Evolutionary conservation across 129 eudicot genomes (phyloP).

Genomic region (Saussurea involucrata): DNA sequence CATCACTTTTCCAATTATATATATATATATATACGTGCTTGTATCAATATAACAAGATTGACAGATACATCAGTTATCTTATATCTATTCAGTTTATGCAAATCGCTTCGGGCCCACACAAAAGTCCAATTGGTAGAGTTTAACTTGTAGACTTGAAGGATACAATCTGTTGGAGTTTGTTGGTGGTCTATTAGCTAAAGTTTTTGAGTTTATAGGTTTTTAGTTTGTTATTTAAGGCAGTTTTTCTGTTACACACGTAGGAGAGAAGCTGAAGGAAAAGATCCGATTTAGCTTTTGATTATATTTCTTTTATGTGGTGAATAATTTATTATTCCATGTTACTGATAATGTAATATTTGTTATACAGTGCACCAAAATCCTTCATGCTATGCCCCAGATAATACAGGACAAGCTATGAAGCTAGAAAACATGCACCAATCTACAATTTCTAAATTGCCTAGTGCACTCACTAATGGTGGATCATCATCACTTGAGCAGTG

Average conservation of each 20-base stretch:
- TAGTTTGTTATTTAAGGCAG: neutral
- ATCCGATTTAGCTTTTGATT: neutral
- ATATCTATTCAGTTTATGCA: neutral
- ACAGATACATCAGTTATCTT: neutral
- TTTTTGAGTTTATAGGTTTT: neutral
- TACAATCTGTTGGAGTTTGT: neutral
- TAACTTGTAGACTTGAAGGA: neutral
- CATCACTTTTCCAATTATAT: neutral
- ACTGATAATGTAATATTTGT: neutral
- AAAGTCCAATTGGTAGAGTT: neutral
- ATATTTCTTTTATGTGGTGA: neutral
- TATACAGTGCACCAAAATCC: conserved; percentile 56
- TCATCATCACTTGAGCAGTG: conserved; percentile 48
- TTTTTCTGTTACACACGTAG: neutral
- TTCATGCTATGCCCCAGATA: conserved; percentile 39
- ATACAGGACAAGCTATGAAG: conserved; percentile 36
- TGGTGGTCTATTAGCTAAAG: neutral
- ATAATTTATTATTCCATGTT: neutral
- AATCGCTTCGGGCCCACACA: neutral
- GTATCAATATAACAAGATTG: neutral
- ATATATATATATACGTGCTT: neutral
- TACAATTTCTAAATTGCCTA: conserved; percentile 25
- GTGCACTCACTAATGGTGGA: conserved; percentile 45
- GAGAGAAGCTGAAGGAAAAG: neutral
- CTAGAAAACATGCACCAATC: conserved; percentile 45